These are phyloP conservation scores for Hemisphaericaspora lyxosophila DNA, from an alignment of 1,139 yeast genomes.

Conservation along the genomic window DNA sequence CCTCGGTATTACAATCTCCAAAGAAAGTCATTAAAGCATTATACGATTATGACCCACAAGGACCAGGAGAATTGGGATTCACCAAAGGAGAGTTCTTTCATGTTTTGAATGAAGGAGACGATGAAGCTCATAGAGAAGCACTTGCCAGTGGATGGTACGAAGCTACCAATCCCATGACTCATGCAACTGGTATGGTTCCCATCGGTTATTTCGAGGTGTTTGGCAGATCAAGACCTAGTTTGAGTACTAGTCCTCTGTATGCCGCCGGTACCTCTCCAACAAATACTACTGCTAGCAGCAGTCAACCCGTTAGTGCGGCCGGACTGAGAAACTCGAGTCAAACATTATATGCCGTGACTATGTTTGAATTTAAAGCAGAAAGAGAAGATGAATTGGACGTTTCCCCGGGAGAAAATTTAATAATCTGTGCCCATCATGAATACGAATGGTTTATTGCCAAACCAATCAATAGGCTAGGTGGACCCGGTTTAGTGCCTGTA, in stretches of 20 bases:
- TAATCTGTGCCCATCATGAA: conserved; percentile 93
- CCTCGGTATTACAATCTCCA: conserved; percentile 50
- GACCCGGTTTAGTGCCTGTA: conserved; percentile 95
- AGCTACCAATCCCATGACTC: conserved; percentile 83
- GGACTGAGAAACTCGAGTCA: conserved; percentile 25
- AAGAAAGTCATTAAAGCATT: conserved; percentile 83
- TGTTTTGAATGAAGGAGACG: conserved; percentile 59
- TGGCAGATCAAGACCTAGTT: conserved; percentile 51
- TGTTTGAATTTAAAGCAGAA: conserved; percentile 87
- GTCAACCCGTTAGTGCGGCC: not conserved
- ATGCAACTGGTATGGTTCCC: conserved; percentile 84
- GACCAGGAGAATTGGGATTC: conserved; percentile 80
- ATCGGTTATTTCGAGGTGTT: conserved; percentile 79
- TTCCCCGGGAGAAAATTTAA: conserved; percentile 80
- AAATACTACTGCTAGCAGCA: not conserved
- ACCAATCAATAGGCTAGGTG: conserved; percentile 92
- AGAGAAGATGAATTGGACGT: conserved; percentile 85
- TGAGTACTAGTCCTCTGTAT: conserved; percentile 10
- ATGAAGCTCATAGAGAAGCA: conserved; percentile 26
- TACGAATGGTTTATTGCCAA: conserved; percentile 98
- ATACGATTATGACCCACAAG: conserved; percentile 74
- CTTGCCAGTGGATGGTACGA: conserved; percentile 72
- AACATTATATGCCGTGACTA: conserved; percentile 47
- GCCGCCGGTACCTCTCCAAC: not conserved
- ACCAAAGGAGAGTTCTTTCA: conserved; percentile 85